Evolutionary conservation across 2,329 filamentous ascomycete species (phyloP).

Genomic region (Cladobotryum protrusum): DNA sequence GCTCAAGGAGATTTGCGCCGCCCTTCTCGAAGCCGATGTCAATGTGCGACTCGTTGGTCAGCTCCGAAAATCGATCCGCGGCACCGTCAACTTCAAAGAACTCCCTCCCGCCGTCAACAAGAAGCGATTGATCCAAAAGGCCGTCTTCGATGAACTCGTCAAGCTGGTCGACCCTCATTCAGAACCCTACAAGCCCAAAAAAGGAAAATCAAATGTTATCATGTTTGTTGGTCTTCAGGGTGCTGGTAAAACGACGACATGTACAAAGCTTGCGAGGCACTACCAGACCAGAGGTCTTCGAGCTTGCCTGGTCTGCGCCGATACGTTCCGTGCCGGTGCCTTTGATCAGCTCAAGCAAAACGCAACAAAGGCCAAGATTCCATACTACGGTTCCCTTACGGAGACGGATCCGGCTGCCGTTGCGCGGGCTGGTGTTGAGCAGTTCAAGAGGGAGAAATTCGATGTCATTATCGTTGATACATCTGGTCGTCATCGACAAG

Average conservation of each 20-base stretch:
- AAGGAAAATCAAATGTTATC: slow-evolving; percentile 92
- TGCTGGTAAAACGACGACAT: slow-evolving; percentile 95
- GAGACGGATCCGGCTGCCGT: slow-evolving; percentile 94
- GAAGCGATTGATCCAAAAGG: slow-evolving; percentile 95
- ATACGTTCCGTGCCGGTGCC: slow-evolving; percentile 96
- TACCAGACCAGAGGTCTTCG: slow-evolving; percentile 93
- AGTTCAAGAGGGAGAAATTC: slow-evolving; percentile 98
- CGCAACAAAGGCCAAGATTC: slow-evolving; percentile 97
- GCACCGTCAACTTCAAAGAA: slow-evolving; percentile 89
- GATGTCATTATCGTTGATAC: slow-evolving; percentile 99
- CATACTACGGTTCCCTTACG: slow-evolving; percentile 94
- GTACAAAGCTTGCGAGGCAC: slow-evolving; percentile 92
- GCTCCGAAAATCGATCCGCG: slow-evolving; percentile 87
- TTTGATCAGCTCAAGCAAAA: slow-evolving; percentile 99
- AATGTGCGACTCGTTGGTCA: slow-evolving; percentile 90
- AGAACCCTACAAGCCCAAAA: slow-evolving; percentile 94
- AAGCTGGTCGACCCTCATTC: slow-evolving; percentile 92
- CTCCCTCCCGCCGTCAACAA: slow-evolving; percentile 90
- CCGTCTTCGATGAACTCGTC: slow-evolving; percentile 95
- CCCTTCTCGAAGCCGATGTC: slow-evolving; percentile 93
- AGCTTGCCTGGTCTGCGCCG: slow-evolving; percentile 89
- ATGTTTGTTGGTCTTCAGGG: slow-evolving; percentile 99
- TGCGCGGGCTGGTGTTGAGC: slow-evolving; percentile 90
- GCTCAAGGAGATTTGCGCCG: slow-evolving; percentile 96
- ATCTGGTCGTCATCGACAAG: slow-evolving; percentile 88